Conservation (phyloP, 345 rosid genomes). For the Rhizophora apiculata region DNA sequence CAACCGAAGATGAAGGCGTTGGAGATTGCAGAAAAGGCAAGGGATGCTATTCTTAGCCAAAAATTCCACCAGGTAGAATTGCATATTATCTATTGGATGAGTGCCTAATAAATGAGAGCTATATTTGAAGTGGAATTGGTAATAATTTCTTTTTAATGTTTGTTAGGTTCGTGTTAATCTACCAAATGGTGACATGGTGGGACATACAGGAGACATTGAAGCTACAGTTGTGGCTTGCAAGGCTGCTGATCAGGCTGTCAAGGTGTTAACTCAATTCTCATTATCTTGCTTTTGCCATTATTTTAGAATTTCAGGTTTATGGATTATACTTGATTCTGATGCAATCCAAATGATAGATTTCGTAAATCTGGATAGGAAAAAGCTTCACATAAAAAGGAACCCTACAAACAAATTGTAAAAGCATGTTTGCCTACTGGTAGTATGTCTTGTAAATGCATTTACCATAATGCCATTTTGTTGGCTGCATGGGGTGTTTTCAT, state of each 20-base stretch:
- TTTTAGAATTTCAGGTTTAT: neutral
- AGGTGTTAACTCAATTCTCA: slow-evolving; percentile 40
- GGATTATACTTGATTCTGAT: too few relatives aligned
- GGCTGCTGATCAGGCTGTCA: slow-evolving; percentile 85
- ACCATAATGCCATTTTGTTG: too few relatives aligned
- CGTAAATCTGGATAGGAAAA: too few relatives aligned
- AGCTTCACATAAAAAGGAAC: too few relatives aligned
- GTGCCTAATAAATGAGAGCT: neutral
- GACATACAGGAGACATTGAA: slow-evolving; percentile 89
- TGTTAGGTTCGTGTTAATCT: slow-evolving; percentile 80
- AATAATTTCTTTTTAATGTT: neutral
- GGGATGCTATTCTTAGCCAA: slow-evolving; percentile 77
- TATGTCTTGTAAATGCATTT: too few relatives aligned
- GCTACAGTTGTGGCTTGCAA: slow-evolving; percentile 87
- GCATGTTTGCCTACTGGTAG: too few relatives aligned
- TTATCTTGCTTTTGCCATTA: neutral
- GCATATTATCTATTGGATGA: slow-evolving; percentile 1
- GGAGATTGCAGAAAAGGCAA: slow-evolving; percentile 84
- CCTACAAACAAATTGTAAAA: too few relatives aligned
- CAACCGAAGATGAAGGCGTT: slow-evolving; percentile 94
- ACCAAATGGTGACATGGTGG: slow-evolving; percentile 96
- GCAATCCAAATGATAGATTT: too few relatives aligned
- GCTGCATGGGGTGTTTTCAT: too few relatives aligned
- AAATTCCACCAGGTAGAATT: slow-evolving; percentile 75
- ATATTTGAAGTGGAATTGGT: neutral